Base-by-base conservation (phyloP, 2,329 filamentous ascomycete genomes). In the Aureobasidium melanogenum region DNA sequence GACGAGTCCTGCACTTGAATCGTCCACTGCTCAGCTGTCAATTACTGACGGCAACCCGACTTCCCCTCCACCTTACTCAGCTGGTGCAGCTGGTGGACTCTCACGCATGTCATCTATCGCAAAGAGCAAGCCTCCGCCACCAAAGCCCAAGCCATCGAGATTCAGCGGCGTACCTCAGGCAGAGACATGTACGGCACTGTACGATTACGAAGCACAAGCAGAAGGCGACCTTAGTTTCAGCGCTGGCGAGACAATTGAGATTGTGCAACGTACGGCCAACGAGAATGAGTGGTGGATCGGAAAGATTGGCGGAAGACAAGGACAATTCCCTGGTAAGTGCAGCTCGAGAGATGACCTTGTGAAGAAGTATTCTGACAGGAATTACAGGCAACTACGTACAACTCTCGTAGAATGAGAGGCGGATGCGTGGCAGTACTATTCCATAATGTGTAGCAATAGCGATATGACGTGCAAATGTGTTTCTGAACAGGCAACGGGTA, bases 281-380 rank as follows among this genome's bases (percentile, higher is more conserved):
- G 87, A 90, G 56, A 97, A 99, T 68, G 94, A 99, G 75, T 99
- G 94, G 94, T 99, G 94, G 94, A 87, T 82, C 9, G 94, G 94
- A 39, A 89, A 85, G 71, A 72, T 96, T 59, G 81, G 88, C 63
- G 91, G 88, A 52, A 88, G 87, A 75, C 80, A 89, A 70, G 94
- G 94, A 28, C 93, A 97, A 71, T 99, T 99, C 73, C 94, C 94
- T 76, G 94, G 94, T 96, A 80, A 72, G 84, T 75, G 36, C 5
- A 50, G 30, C 5, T 9, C 17, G 17, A n/a, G 3, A 30, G 9
- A 0, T 19, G 56, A 5, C 10, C 1, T 36, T 2, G 8, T 30
- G 15, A 6, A 1, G 36, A 48, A 5, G 24, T 12, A 19, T 10
- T 39, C 56, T 59, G 36, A 59, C 44, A 22, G 5, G 10, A 12